Conservation (phyloP, 2,329 filamentous ascomycete genomes). For the Cercospora canescens region DNA sequence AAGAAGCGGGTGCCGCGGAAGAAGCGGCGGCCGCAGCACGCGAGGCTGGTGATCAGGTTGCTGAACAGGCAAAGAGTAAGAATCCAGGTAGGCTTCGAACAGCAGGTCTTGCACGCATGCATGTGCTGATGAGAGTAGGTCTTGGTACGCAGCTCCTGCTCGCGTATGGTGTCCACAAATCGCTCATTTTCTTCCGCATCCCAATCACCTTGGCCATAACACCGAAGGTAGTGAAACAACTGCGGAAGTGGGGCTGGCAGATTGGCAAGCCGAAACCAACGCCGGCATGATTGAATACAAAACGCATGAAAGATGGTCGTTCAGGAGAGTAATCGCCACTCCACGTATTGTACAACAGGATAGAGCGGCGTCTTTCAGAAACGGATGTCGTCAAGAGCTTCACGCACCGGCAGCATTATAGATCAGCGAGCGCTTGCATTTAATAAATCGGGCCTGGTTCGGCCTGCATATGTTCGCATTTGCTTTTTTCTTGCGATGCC, state of each 20-base stretch:
- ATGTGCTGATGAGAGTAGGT: conserved; percentile 43
- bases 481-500: neutral
- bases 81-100: conserved; percentile 23
- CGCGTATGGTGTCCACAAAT: conserved; percentile 97
- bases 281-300: neutral
- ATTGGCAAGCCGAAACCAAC: conserved; percentile 66
- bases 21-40: conserved; percentile 44
- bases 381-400: neutral
- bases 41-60: conserved; percentile 40
- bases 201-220: conserved; percentile 87
- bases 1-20: conserved; percentile 16
- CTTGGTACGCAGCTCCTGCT: conserved; percentile 85
- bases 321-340: conserved; percentile 7
- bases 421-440: conserved; percentile 6
- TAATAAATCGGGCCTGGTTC: neutral
- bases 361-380: neutral
- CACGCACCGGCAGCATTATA: neutral
- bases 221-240: conserved; percentile 87
- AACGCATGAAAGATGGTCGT: conserved; percentile 6
- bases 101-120: conserved; percentile 30
- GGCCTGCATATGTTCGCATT: neutral
- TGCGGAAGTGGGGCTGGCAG: conserved; percentile 90
- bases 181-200: conserved; percentile 93
- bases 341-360: conserved; percentile 14
- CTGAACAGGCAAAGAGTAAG: conserved; percentile 19